phyloP scores from a whole-genome alignment of 75 land plant species.

The Picea glauca region DNA sequence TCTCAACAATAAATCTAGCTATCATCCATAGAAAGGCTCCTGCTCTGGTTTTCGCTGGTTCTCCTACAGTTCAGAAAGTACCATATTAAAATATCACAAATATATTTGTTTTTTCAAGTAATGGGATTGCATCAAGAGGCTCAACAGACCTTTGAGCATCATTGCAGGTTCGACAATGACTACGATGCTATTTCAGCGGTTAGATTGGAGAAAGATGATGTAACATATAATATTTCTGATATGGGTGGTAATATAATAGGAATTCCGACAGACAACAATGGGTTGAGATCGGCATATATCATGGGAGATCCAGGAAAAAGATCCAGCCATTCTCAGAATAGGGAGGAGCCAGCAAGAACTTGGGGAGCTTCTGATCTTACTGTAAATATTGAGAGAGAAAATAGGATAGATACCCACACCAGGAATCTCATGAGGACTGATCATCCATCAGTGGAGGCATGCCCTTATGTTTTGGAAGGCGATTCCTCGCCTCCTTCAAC shows the following conservation, averaged over 20 bases:
- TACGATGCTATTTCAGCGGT: background rate
- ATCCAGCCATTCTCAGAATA: background rate
- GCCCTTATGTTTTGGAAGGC: conserved; percentile 2
- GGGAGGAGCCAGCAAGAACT: background rate
- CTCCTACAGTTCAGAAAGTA: too few species aligned
- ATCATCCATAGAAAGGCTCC: too few species aligned
- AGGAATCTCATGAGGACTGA: background rate
- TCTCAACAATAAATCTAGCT: too few species aligned
- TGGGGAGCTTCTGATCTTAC: background rate
- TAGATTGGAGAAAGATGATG: background rate
- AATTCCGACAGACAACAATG: too few species aligned
- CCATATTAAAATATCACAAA: too few species aligned
- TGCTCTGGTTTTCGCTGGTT: too few species aligned
- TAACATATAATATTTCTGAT: background rate
- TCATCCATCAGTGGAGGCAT: background rate
- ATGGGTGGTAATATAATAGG: background rate
- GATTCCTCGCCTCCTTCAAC: background rate
- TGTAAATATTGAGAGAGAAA: background rate
- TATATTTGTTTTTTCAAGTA: too few species aligned
- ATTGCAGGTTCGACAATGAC: background rate
- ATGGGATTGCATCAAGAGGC: background rate
- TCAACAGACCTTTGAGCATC: background rate
- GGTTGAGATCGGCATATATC: too few species aligned
- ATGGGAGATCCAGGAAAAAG: too few species aligned
- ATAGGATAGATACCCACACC: background rate